Evolutionary conservation across 345 rosid genomes (phyloP).

Genomic region (Sisymbrium altissimum): DNA sequence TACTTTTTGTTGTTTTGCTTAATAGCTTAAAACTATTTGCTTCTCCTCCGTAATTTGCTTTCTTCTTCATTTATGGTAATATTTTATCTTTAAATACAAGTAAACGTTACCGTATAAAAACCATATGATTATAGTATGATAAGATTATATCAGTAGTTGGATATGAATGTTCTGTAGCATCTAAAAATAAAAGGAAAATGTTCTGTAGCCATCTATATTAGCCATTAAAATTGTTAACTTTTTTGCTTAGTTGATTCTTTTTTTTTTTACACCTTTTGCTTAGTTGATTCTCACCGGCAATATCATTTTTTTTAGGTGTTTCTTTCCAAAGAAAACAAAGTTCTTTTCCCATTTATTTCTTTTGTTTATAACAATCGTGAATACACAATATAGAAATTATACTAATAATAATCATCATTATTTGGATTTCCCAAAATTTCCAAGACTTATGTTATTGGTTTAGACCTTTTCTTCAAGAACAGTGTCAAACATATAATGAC

Average conservation of each 20-base stretch:
- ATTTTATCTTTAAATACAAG: background rate
- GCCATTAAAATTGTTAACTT: background rate
- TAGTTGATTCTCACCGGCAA: background rate
- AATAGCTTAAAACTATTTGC: background rate
- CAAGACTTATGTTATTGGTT: background rate
- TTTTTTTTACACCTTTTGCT: background rate
- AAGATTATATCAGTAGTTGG: background rate
- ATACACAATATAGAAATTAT: too few relatives aligned
- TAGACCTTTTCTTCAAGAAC: conserved; percentile 10
- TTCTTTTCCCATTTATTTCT: too few relatives aligned
- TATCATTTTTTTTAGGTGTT: background rate
- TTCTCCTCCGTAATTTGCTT: too few relatives aligned
- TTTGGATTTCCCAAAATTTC: too few relatives aligned
- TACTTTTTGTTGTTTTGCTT: background rate
- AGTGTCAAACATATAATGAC: conserved; percentile 32
- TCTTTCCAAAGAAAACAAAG: background rate
- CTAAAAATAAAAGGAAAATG: background rate
- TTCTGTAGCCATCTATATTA: background rate
- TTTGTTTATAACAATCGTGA: too few relatives aligned
- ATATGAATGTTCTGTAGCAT: conserved; percentile 1
- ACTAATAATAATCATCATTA: too few relatives aligned
- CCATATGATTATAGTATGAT: too few relatives aligned
- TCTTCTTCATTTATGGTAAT: background rate
- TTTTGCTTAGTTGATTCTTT: too few relatives aligned
- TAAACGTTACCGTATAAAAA: conserved; percentile 6